Base-by-base conservation (phyloP, 208 protist genomes). In the Acanthamoeba sp. region DNA sequence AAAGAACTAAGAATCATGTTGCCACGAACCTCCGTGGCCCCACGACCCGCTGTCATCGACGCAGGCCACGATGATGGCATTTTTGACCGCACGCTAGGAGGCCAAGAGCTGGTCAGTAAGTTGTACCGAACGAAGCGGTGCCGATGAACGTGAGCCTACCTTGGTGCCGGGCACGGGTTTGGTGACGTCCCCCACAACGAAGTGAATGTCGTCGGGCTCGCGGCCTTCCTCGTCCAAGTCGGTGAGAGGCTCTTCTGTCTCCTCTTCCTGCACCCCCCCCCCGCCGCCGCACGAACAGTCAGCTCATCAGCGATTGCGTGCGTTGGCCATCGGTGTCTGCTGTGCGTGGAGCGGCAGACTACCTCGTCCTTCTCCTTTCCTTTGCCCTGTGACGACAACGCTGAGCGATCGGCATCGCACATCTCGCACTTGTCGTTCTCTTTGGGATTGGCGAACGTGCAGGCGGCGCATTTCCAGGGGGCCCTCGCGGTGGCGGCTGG, bases 151-250 rank as follows among this genome's bases (percentile, higher is more conserved):
- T n/a, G n/a, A n/a, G n/a, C n/a, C n/a, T n/a, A 87, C 42, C 38
- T 55, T 32, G 10, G 16, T 29, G 42, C 50, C 36, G 42, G 80
- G 52, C 7, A 66, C 50, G 2, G 80, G 80, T 29, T 89, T 64
- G 32, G 80, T 89, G 24, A 89, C 80, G 52, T 89, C 80, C 18
- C 80, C 80, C n/a, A 89, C 52, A 18, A 89, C 14, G 45, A 89
- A 89, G 52, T 89, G 80, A 24, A 89, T 89, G 80, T 89, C 80
- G 80, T 89, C 38, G 18, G n/a, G 48, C 52, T 89, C 80, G 42
- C 52, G 50, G 7, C 50, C 80, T 22, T 89, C 52, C 20, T 89
- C 80, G 27, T 89, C 80, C 52, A 66, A 40, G 18, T 89, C 80
- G 7, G 42, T 64, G 42, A 36, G n/a, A n/a, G n/a, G 24, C n/a